Conservation (phyloP, 768 basidiomycete species). For the Rhodotorula kratochvilovae region DNA sequence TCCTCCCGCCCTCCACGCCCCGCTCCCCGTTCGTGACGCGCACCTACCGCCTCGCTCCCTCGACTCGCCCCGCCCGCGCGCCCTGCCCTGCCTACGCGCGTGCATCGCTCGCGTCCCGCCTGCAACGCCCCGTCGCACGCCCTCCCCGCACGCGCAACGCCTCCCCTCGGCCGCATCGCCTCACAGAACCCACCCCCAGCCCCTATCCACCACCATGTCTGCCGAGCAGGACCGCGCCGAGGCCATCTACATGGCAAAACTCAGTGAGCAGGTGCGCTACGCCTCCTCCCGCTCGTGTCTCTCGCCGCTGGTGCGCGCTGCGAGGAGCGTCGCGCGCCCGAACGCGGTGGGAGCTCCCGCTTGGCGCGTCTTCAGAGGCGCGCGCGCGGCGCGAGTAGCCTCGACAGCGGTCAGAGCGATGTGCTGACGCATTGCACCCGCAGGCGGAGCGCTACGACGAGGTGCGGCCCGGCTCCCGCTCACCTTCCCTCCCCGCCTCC, state of each 20-base stretch:
- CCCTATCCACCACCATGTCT: conserved; percentile 21
- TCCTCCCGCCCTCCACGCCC: not conserved
- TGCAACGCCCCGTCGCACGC: not conserved
- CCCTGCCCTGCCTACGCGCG: no score
- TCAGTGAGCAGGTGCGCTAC: conserved; percentile 62
- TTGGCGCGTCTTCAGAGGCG: not conserved
- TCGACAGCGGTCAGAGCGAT: not conserved
- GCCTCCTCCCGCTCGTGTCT: not conserved
- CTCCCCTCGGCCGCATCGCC: no score
- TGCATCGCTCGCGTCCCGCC: no score
- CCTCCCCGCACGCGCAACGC: not conserved
- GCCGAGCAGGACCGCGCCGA: conserved; percentile 38
- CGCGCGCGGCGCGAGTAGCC: no score
- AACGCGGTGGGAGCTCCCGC: not conserved
- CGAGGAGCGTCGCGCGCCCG: no score
- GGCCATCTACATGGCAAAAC: conserved; percentile 96
- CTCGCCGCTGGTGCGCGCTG: not conserved
- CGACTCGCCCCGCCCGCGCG: no score
- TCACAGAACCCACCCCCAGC: not conserved
- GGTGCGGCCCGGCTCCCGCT: conserved; percentile 52
- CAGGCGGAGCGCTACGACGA: conserved; percentile 97
- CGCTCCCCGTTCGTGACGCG: not conserved
- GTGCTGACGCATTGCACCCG: not conserved
- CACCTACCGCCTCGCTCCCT: not conserved
- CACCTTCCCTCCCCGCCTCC: conserved; percentile 34